Evolutionary conservation across 257 asterid genomes (phyloP), one percentile per base, ranked within the genome.

Genomic region (Primulina tabacum): DNA sequence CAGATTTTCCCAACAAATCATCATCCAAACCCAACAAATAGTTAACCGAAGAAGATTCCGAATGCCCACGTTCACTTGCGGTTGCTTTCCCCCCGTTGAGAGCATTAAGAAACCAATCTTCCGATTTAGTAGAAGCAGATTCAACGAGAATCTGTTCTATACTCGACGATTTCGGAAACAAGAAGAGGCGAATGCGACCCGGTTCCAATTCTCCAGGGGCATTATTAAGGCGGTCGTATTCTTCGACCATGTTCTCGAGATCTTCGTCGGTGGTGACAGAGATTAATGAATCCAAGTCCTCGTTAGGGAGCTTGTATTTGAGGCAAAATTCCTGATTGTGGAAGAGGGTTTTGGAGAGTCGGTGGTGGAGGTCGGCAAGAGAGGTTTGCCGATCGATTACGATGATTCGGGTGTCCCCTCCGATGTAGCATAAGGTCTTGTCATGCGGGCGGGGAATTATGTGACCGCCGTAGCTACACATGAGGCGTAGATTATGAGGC

Each of bases 21-120:
- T 89, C 95, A 21, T 86, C 97, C 70, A 92, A 81, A 16, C 95
- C 96, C 29, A 90, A 82, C 20, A 90, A 82, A 38, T 84, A 82
- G 84, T 90, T 90, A 21, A 88, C 88, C 29, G 97, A 90, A 0
- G 96, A 90, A n/a, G 96, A 81, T 21, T 86, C 98, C 0, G 96
- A 87, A 29, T 82, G 82, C n/a, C 84, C 82, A 4, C 67, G 82
- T 64, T 84, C 88, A 64, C 83, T 76, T 7, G 80, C 81, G 5
- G 82, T 85, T 5, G 71, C 50, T 20, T 73, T 71, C 67, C 81
- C 86, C 7, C 96, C 90, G 72, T 94, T 94, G 24, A 94, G 77
- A 9, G 94, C 96, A 76, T 84, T 86, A 17, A 90, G 71, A 73
- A 94, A 91, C 97, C 99, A 90, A 47, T 94, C 99, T 38, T 84